phyloP scores from a whole-genome alignment of 805 yeast genomes.

The Kluyveromyces lactis region DNA sequence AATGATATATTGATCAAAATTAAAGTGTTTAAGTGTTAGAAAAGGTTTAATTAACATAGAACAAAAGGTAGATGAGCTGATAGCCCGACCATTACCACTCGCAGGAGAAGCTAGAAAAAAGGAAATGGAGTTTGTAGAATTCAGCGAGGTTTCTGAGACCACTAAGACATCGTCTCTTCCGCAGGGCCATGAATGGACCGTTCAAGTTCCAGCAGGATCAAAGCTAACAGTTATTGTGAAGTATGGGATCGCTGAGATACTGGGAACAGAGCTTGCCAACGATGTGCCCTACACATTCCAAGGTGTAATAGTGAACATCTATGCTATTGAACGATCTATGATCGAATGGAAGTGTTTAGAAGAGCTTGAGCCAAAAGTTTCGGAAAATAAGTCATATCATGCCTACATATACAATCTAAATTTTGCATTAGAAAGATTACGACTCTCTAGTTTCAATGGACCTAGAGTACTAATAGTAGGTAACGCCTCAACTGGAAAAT shows the following conservation, averaged over 20 bases:
- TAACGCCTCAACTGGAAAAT: slow-evolving; percentile 64
- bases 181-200: slow-evolving; percentile 25
- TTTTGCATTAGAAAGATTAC: slow-evolving; percentile 58
- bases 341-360: slow-evolving; percentile 38
- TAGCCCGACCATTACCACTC: too few relatives aligned
- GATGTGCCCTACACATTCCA: slow-evolving; percentile 53
- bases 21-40: too few relatives aligned
- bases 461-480: slow-evolving; percentile 65
- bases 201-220: slow-evolving; percentile 34
- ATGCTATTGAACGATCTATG: slow-evolving; percentile 57
- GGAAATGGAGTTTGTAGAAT: slow-evolving; percentile 4
- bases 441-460: slow-evolving; percentile 30
- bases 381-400: slow-evolving; percentile 36
- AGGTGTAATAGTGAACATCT: slow-evolving; percentile 47
- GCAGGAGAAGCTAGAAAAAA: slow-evolving; percentile 7
- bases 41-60: too few relatives aligned
- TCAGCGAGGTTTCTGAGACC: slow-evolving; percentile 14
- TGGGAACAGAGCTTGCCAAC: slow-evolving; percentile 84
- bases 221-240: slow-evolving; percentile 30
- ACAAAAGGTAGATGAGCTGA: too few relatives aligned
- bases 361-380: slow-evolving; percentile 32
- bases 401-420: slow-evolving; percentile 58
- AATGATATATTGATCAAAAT: too few relatives aligned
- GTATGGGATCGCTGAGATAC: slow-evolving; percentile 79
- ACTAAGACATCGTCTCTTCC: slow-evolving; percentile 14